Conservation (phyloP, 2,329 filamentous ascomycete genomes). For the Sporothrix variecibatus region DNA sequence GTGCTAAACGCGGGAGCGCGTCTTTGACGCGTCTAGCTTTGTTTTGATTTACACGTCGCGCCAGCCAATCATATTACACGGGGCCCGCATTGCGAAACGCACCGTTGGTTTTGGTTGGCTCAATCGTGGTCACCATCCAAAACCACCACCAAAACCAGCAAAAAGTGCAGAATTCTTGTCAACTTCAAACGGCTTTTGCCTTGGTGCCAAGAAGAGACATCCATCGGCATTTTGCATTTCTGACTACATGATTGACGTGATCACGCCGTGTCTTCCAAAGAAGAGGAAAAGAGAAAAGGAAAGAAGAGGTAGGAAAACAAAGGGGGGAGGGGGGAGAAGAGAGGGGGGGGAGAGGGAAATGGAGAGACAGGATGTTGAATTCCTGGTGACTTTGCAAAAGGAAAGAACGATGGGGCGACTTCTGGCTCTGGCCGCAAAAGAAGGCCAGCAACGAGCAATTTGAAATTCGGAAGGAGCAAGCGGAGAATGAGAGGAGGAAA, state of each 20-base stretch:
- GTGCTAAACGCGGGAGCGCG: slow-evolving; percentile 28
- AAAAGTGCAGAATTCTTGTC: neutral
- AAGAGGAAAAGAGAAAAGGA: neutral
- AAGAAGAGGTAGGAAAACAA: neutral
- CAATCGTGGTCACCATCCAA: neutral
- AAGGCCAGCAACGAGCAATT: neutral
- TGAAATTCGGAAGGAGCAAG: neutral
- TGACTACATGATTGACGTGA: slow-evolving; percentile 7
- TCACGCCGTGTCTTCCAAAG: neutral
- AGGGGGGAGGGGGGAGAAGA: no score
- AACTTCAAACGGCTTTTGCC: neutral
- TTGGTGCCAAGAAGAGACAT: neutral
- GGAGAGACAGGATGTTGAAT: neutral
- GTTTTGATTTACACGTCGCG: slow-evolving; percentile 29
- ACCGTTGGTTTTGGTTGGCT: neutral
- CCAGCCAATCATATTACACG: slow-evolving; percentile 28
- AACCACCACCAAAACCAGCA: neutral
- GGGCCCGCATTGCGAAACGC: slow-evolving; percentile 23
- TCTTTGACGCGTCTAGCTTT: slow-evolving; percentile 29
- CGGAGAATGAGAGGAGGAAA: neutral
- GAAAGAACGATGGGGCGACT: neutral
- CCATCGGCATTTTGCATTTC: neutral
- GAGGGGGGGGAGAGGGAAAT: neutral
- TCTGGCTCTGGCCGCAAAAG: neutral
- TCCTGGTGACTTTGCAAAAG: neutral